These are phyloP conservation scores for Starmerella kuoi DNA, from an alignment of 805 yeast species.

Conservation along the genomic window DNA sequence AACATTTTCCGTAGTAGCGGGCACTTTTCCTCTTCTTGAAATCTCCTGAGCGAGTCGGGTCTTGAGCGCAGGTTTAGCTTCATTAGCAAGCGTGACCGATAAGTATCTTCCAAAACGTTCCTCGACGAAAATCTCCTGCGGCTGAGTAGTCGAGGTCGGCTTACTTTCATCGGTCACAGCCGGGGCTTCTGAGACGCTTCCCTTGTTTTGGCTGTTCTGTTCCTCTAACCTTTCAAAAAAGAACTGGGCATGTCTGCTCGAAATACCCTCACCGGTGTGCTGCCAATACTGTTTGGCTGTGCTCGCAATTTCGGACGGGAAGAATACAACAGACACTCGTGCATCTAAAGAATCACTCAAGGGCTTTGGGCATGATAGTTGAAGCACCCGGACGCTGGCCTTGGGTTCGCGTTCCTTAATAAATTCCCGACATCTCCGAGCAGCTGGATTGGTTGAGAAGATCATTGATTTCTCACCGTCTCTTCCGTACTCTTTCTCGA, in stretches of 20 bases:
- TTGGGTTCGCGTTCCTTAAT: conserved; percentile 33
- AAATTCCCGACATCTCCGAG: conserved; percentile 75
- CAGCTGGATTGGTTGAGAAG: conserved; percentile 66
- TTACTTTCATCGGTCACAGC: conserved; percentile 36
- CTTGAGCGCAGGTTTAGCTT: conserved; percentile 63
- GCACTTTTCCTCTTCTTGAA: conserved; percentile 6
- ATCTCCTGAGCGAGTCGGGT: conserved; percentile 42
- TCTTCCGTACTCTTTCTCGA: conserved; percentile 60
- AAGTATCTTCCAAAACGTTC: conserved; percentile 84
- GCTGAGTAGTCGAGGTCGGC: conserved; percentile 9
- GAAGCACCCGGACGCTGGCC: conserved; percentile 34
- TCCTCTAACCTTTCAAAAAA: conserved; percentile 36
- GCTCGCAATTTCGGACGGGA: conserved; percentile 44
- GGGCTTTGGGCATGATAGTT: conserved; percentile 24
- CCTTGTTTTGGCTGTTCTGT: conserved; percentile 2
- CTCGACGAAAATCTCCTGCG: conserved; percentile 47
- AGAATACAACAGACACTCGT: conserved; percentile 66
- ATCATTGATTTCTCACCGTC: conserved; percentile 63
- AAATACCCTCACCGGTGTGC: conserved; percentile 92
- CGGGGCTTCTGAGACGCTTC: conserved; percentile 2
- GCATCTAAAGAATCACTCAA: conserved; percentile 39
- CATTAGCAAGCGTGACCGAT: conserved; percentile 60
- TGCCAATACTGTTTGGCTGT: conserved; percentile 89
- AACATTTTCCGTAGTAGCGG: conserved; percentile 31
- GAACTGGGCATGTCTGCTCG: conserved; percentile 81